phyloP scores from a whole-genome alignment of 73 alveolate genomes.

The Uronychia binucleata region DNA sequence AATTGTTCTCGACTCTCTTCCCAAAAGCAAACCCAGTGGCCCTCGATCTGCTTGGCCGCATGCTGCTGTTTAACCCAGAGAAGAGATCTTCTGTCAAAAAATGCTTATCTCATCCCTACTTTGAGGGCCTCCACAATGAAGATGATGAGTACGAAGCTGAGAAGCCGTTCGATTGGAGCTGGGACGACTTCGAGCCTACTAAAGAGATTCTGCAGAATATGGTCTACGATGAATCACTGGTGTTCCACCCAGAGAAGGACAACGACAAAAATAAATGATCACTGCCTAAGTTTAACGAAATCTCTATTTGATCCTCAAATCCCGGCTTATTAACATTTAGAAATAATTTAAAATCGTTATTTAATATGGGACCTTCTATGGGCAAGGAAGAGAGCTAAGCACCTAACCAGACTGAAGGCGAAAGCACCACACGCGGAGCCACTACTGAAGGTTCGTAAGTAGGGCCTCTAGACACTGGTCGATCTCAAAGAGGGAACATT shows the following conservation, averaged over 20 bases:
- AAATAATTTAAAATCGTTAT: neutral
- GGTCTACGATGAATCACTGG: constrained; percentile 65
- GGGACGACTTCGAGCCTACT: constrained; percentile 62
- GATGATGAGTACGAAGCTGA: constrained; percentile 74
- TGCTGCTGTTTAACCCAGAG: constrained; percentile 80
- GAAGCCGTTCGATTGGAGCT: constrained; percentile 75
- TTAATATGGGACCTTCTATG: neutral
- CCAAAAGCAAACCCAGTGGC: constrained; percentile 93
- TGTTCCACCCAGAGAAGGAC: constrained; percentile 69
- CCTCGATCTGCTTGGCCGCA: constrained; percentile 65
- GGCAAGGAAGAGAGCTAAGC: neutral
- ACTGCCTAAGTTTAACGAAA: too few species aligned
- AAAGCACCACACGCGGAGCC: too few species aligned
- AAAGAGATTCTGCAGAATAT: constrained; percentile 64
- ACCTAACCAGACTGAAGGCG: too few species aligned
- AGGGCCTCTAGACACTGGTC: too few species aligned
- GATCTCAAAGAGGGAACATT: neutral
- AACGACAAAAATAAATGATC: constrained; percentile 7
- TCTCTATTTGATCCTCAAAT: neutral
- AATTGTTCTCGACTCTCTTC: constrained; percentile 80
- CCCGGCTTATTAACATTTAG: neutral
- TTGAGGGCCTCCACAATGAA: constrained; percentile 61
- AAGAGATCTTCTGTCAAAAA: constrained; percentile 65
- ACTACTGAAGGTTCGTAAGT: too few species aligned
- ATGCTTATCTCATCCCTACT: constrained; percentile 75